Percentiles rank a stretch among this genome's conserved stretches.
phyloP scores from a whole-genome alignment of 371 early-diverging fungal genomes.

The Enterospora canceri region DNA sequence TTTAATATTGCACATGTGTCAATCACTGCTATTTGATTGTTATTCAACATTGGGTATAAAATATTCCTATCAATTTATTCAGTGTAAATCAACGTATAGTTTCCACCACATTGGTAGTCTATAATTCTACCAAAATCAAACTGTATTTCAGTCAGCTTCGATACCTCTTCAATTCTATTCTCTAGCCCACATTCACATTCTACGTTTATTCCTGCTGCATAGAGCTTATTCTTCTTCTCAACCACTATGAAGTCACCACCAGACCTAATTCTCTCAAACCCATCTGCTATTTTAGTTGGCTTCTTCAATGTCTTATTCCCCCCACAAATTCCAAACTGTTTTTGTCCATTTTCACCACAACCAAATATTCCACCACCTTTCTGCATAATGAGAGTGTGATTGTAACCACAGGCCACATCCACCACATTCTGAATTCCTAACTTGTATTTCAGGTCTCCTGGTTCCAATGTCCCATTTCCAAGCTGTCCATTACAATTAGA shows the following conservation, averaged over 20 bases:
- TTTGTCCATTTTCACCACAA: constrained; percentile 49
- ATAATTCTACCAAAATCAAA: constrained; percentile 50
- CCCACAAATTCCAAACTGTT: constrained; percentile 47
- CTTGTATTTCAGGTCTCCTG: constrained; percentile 16
- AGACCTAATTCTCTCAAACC: constrained; percentile 24
- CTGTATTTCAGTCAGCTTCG: constrained; percentile 33
- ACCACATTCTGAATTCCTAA: constrained; percentile 31
- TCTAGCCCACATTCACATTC: constrained; percentile 47
- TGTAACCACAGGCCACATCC: constrained; percentile 44
- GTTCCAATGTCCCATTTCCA: constrained; percentile 59
- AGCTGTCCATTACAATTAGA: constrained; percentile 82
- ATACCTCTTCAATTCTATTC: constrained; percentile 10
- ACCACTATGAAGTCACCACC: constrained; percentile 38
- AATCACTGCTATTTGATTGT: too few species aligned
- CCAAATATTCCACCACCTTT: constrained; percentile 44
- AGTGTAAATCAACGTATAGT: constrained; percentile 39
- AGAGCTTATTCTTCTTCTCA: constrained; percentile 31
- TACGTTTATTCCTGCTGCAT: constrained; percentile 45
- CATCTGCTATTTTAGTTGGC: constrained; percentile 22
- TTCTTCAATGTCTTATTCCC: constrained; percentile 13
- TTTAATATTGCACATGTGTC: too few species aligned
- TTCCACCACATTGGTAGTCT: constrained; percentile 44
- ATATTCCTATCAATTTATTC: background rate
- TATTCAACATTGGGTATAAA: background rate
- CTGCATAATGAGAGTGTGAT: constrained; percentile 48